Evolutionary conservation across 2,329 filamentous ascomycete genomes (phyloP).

Genomic region (Kalaharituber pfeilii): DNA sequence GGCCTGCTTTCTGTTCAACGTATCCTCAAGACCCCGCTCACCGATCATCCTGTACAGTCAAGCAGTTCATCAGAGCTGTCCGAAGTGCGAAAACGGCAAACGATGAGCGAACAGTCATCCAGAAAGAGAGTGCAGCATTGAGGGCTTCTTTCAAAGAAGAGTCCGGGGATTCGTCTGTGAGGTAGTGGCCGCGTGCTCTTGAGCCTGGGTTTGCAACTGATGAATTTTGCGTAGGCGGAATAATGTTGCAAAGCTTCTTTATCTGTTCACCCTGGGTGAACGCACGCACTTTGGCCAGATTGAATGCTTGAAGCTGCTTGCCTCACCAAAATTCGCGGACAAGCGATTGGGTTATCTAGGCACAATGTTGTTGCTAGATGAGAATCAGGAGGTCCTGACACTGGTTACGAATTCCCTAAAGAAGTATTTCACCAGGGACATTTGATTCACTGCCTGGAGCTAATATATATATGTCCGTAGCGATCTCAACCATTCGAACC

Average conservation of each 20-base stretch:
- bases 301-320: constrained; percentile 92
- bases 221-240: constrained; percentile 64
- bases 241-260: constrained; percentile 95
- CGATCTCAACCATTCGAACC: constrained; percentile 90
- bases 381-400: constrained; percentile 96
- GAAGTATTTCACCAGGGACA: constrained; percentile 44
- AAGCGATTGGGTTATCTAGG: constrained; percentile 91
- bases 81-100: constrained; percentile 97
- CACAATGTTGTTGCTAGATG: constrained; percentile 87
- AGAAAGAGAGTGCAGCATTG: constrained; percentile 97
- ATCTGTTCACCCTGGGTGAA: constrained; percentile 94
- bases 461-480: constrained; percentile 32
- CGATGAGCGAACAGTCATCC: constrained; percentile 93
- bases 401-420: constrained; percentile 95
- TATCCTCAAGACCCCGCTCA: background rate
- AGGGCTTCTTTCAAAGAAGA: constrained; percentile 95
- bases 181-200: background rate
- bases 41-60: constrained; percentile 43
- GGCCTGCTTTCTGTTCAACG: background rate
- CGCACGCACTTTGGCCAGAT: constrained; percentile 98
- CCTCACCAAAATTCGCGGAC: constrained; percentile 92
- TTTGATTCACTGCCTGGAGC: constrained; percentile 2
- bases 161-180: background rate
- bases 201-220: constrained; percentile 13
- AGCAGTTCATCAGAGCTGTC: constrained; percentile 99